Conservation (phyloP, 208 protist species). For the Entamoeba invadens region DNA sequence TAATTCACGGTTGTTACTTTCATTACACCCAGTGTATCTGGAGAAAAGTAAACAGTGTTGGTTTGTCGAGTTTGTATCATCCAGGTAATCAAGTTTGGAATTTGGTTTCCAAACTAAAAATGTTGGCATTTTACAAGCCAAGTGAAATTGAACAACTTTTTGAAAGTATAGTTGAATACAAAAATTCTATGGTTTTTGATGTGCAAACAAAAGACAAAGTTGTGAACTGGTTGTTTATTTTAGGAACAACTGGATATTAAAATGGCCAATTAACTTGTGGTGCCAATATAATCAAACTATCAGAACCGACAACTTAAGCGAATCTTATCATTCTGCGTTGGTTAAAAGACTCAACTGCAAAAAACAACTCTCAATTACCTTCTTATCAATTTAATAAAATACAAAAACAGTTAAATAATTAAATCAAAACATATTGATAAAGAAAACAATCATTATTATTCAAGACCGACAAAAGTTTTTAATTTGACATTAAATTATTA, state of each 20-base stretch:
- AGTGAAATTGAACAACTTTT: not conserved
- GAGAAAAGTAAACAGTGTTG: not conserved
- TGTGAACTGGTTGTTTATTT: not conserved
- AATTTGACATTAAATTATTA: too few relatives aligned
- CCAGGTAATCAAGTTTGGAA: not conserved
- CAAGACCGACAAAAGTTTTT: too few relatives aligned
- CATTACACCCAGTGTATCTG: not conserved
- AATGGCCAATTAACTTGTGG: not conserved
- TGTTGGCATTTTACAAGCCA: not conserved
- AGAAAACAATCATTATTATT: too few relatives aligned
- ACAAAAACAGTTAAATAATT: too few relatives aligned
- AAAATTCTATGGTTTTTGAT: not conserved
- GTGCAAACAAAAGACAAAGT: not conserved
- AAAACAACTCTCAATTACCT: too few relatives aligned
- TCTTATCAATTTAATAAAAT: too few relatives aligned
- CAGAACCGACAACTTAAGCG: not conserved
- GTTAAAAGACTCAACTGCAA: too few relatives aligned
- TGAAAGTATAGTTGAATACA: not conserved
- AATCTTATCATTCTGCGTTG: not conserved
- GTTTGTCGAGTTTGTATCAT: not conserved
- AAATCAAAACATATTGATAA: too few relatives aligned
- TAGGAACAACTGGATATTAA: not conserved
- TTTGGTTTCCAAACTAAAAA: not conserved
- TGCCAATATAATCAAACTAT: not conserved
- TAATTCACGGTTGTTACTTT: not conserved